phyloP scores from a whole-genome alignment of 441 rosid species.

The Erodium trifolium region DNA sequence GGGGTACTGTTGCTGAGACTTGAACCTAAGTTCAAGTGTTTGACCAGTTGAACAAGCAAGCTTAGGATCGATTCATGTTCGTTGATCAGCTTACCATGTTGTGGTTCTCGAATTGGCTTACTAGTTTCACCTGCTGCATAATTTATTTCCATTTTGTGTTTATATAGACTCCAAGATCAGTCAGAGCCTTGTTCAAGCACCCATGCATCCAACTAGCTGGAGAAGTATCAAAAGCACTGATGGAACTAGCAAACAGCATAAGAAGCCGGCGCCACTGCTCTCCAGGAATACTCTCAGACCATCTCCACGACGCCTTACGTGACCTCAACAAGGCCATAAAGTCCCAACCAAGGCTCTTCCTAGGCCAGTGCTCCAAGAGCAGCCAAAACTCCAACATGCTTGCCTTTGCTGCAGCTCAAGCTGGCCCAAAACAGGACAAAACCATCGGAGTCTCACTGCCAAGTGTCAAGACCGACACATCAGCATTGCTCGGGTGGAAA shows the following conservation, averaged over 20 bases:
- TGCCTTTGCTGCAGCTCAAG: conserved; percentile 42
- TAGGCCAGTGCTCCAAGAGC: conserved; percentile 33
- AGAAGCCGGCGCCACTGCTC: conserved; percentile 61
- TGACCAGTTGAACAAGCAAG: too few species aligned
- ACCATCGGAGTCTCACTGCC: conserved; percentile 20
- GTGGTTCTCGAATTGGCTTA: neutral
- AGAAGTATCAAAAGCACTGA: conserved; percentile 58
- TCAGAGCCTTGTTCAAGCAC: conserved; percentile 61
- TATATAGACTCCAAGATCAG: conserved; percentile 46
- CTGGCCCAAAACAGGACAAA: neutral
- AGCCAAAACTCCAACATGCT: conserved; percentile 38
- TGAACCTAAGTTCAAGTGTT: too few species aligned
- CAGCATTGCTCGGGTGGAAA: conserved; percentile 41
- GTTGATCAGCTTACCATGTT: neutral
- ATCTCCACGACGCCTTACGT: conserved; percentile 59
- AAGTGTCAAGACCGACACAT: conserved; percentile 45
- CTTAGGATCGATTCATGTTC: neutral
- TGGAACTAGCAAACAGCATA: conserved; percentile 55
- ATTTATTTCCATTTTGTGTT: neutral
- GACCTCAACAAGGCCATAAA: conserved; percentile 64
- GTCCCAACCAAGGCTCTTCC: conserved; percentile 70
- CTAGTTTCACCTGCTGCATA: neutral
- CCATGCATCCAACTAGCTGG: conserved; percentile 56
- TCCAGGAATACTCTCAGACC: conserved; percentile 59
- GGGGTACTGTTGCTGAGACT: too few species aligned